phyloP scores from a whole-genome alignment of 2,329 filamentous ascomycete species.

The Aspergillus costaricaensis region DNA sequence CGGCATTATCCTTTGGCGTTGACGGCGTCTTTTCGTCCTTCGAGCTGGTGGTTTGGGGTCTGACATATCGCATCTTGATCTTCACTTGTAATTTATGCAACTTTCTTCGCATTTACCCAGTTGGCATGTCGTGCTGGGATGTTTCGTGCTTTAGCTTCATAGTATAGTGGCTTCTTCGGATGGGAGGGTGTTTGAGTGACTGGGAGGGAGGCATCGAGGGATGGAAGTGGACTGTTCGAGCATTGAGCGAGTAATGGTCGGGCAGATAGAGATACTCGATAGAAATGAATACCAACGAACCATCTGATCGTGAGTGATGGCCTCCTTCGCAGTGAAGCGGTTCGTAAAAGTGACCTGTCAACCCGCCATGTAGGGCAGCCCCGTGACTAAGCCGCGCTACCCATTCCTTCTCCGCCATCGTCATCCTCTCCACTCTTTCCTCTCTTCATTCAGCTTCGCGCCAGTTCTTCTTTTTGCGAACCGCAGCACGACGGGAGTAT shows the following conservation, averaged over 20 bases:
- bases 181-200: background rate
- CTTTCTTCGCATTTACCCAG: background rate
- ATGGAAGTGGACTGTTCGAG: too few relatives aligned
- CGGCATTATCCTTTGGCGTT: constrained; percentile 24
- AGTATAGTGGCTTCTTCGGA: background rate
- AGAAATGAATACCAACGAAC: background rate
- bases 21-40: constrained; percentile 5
- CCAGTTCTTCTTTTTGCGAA: background rate
- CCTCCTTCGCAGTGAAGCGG: background rate
- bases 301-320: background rate
- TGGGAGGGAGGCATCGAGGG: too few relatives aligned
- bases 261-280: background rate
- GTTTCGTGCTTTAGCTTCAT: background rate
- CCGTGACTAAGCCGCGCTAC: background rate
- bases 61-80: background rate
- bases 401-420: background rate
- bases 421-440: background rate
- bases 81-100: background rate
- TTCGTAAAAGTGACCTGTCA: background rate
- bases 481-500: background rate
- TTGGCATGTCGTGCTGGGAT: background rate
- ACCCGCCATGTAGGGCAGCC: background rate
- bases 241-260: background rate
- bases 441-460: background rate
- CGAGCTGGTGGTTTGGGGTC: constrained; percentile 9